Base-by-base conservation (phyloP, 345 rosid species). In the Atalantia buxifolia region DNA sequence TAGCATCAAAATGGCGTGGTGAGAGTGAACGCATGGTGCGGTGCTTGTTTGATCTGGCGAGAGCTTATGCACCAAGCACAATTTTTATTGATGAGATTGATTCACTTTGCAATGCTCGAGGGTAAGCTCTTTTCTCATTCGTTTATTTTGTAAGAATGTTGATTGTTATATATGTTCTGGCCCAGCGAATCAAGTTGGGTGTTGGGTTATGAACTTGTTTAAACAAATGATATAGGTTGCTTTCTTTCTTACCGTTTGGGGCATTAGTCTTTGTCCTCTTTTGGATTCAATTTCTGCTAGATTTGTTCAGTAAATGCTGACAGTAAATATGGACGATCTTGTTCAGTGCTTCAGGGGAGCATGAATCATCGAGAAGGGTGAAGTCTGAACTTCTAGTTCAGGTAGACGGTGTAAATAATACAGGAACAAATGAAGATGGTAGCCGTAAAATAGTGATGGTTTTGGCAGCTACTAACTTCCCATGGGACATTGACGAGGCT, bases 401-500 rank as follows among this genome's bases (percentile, higher is more conserved):
- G 90, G 97, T 97, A 61, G 99, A 97, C 86, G 99, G 99, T 75
- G 99, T 97, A 77, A 97, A 86, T 87, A 90, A 90, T 83, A 87
- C 91, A 73, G 88, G 90, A n/a, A 92, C 95, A 31, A 90, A 90
- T 81, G 99, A 97, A 88, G 98, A 96, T 78, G 99, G 99, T 48
- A 96, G 91, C 79, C 90, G 93, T 69, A 97, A 97, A 83, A 92
- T 97, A 77, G 99, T 97, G 77, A 97, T 94, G 99, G 99, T 97
- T 72, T 86, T 97, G 83, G 98, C 99, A 55, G 98, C 99, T 48
- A 97, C 99, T 72, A 97, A 97, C 86, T 97, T 94, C 80, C 99
- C 99, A 1, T 97, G 99, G 98, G 99, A 97, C 90, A 97, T 97
- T 80, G 99, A 97, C 66, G 97, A 94, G 87, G 99, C 99, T 16